Base-by-base conservation (phyloP, 1,284 basidiomycete species). In the Ustilago vetiveriae region DNA sequence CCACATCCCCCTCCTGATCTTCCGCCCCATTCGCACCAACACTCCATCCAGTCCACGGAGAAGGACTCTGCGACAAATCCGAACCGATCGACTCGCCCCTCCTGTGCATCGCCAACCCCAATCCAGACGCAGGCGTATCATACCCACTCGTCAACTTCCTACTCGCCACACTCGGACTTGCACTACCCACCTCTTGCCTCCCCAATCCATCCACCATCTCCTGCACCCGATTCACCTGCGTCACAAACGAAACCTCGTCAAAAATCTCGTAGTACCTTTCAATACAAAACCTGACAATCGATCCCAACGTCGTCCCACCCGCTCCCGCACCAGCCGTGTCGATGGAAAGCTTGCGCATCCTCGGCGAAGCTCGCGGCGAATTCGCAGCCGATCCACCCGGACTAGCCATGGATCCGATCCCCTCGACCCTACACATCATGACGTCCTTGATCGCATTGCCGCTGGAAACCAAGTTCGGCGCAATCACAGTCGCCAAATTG, bases 181-280 rank as follows among this genome's bases (percentile, higher is more conserved):
- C 16, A 19, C 26, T 29, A 3, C 19, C 39, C 19, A 45, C 53
- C 11, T 26, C 36, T 8, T 43, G 45, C 3, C 37, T 21, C 2
- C 38, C 36, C 23, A 63, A 22, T 23, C 53, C 56, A 35, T 70
- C 67, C n/a, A 64, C 67, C 16, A 59, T 11, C 32, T 53, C 51
- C 47, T 69, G 59, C 21, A 62, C 66, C 16, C 17, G 30, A 8
- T 56, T 53, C 7, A 60, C 23, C 37, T 39, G 67, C 10, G 52
- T 22, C 3, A 21, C 35, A 16, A 65, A 60, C 6, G 19, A 29
- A 26, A 49, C 30, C 46, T 70, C 60, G 50, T 92, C 90, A 75
- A 92, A 92, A 29, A 92, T 84, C 79, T 92, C 91, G 79, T 89
- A 92, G 79, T 92, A 92, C 38, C 87, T 86, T 73, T 90, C 86